Evolutionary conservation across 2,329 filamentous ascomycete genomes (phyloP), one percentile per base, ranked within the genome.

Genomic region (Tothia fuscella): DNA sequence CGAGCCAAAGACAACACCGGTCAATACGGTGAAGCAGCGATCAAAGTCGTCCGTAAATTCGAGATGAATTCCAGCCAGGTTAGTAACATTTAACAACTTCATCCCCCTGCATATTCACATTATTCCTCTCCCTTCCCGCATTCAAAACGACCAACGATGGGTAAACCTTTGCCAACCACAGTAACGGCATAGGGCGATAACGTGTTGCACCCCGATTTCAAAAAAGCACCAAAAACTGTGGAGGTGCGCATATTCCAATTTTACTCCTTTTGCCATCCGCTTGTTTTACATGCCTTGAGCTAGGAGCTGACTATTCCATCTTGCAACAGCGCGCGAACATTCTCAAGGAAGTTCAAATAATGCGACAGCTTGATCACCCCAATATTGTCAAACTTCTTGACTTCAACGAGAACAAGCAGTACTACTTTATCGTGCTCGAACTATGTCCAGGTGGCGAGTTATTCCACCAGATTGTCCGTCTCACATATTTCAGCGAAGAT

Each of bases 51-150:
- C 49, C 82, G 91, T 57, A 96, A 96, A 67, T 96, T 86, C 60
- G 91, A 98, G 66, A 95, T 98, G 85, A 96, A 94, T 66, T 88
- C 80, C 51, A 87, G 82, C 70, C 91, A 96, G 86, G 91, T 98
- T 75, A 76, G 87, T n/a, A n/a, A 17, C 7, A 3, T 40, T 29
- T 32, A n/a, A 9, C 12, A 16, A 24, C 25, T 3, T 13, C 20
- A 35, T 31, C 20, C 39, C 17, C 30, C 39, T 42, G 7, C 35
- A 16, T 40, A 16, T 13, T 20, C 24, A 24, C 29, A 7, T 17
- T 25, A 25, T 37, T 37, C 22, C 22, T 37, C 13, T 37, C 35
- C 22, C 43, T 19, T 40, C 26, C 35, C 33, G 25, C 17, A 48
- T 13, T 42, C 29, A 50, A 51, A 49, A 51, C 17, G n/a, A n/a